Evolutionary conservation across 2,329 filamentous ascomycete genomes (phyloP), one percentile per base, ranked within the genome.

Genomic region (Talaromyces sp.): DNA sequence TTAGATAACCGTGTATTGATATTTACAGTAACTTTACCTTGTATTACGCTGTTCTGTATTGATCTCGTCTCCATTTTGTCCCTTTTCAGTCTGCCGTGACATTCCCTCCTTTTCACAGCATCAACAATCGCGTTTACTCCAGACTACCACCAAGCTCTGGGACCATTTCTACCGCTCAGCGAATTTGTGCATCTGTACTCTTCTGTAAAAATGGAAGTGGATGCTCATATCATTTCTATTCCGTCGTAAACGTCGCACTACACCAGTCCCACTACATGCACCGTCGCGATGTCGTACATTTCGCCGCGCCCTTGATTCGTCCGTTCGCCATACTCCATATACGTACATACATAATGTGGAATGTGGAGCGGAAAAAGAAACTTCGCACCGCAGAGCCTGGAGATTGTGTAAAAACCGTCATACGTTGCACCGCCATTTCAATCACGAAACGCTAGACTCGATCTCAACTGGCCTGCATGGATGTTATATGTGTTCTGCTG

Each of bases 291-390:
- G 61, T 57, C 31, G 61, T 56, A 56, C 61, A 63, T 63, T 31
- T 45, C 37, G 11, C n/a, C 35, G 9, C 52, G 52, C 33, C 41
- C 7, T 37, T 39, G 22, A 62, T 62, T 62, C 37, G 60, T 24
- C 50, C 37, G 41, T 62, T 33, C 35, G 5, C n/a, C 11, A 11
- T 6, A 37, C 19, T 31, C 31, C 52, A 24, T 35, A 14, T 43
- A 41, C 56, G 24, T 19, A 27, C 22, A 27, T 62, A 33, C 49
- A 57, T 57, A 27, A 9, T 24, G 49, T 43, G 61, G 61, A 63
- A 63, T 63, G 61, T 63, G 61, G 61, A 35, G 49, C 39, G 45
- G 49, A 52, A 63, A 57, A 56, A 31, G 35, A 31, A 63, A 57
- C 19, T 35, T 56, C 27, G 3, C 39, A 47, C 43, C 37, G 49